phyloP scores from a whole-genome alignment of 495 filamentous ascomycete species.

The Aspergillus bridgeri region DNA sequence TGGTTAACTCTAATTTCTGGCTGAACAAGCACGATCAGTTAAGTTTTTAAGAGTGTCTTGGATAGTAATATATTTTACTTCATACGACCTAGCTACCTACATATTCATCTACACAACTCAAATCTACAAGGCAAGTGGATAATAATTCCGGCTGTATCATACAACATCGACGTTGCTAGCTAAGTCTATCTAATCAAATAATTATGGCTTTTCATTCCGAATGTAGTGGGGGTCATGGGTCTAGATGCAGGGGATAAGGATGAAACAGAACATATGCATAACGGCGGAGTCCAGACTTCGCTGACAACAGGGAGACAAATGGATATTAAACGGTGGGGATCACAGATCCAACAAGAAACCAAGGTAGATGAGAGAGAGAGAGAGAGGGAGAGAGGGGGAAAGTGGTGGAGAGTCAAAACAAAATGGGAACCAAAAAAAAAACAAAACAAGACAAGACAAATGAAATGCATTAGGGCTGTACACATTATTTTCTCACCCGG shows the following conservation, averaged over 20 bases:
- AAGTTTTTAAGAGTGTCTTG: no score
- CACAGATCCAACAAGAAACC: not conserved
- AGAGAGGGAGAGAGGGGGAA: not conserved
- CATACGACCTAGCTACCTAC: no score
- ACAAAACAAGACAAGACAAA: not conserved
- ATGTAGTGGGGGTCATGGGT: not conserved
- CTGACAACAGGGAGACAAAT: not conserved
- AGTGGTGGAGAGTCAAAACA: no score
- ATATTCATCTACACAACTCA: no score
- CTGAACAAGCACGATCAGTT: no score
- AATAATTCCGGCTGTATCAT: not conserved
- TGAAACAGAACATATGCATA: not conserved
- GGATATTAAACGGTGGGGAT: not conserved
- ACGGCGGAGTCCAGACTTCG: constrained; percentile 1
- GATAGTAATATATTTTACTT: no score
- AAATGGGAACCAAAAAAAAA: constrained; percentile 3
- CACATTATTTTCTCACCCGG: constrained; percentile 68
- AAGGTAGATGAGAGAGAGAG: not conserved
- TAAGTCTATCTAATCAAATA: not conserved
- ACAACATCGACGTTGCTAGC: not conserved
- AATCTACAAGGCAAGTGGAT: not conserved
- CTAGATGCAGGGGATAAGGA: not conserved
- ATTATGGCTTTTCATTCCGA: not conserved
- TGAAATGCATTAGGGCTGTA: constrained; percentile 7
- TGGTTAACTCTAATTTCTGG: no score